A percentile compares a stretch with the other conserved stretches of the same genome.
Evolutionary conservation across 768 basidiomycete genomes (phyloP).

Genomic region (Hemileccinum impolitum): DNA sequence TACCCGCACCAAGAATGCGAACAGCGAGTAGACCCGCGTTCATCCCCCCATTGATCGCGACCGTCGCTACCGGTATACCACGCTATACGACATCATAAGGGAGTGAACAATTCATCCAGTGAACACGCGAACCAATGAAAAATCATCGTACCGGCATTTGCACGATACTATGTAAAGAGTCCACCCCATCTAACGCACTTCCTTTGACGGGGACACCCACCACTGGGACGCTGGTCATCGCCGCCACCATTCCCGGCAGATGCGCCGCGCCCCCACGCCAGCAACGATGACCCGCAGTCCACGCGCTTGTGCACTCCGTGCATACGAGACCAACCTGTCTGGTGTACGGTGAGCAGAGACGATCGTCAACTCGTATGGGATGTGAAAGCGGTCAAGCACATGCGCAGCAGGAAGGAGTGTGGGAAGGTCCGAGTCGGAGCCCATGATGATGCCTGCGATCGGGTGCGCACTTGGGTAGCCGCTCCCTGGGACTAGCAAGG

Average conservation of each 20-base stretch:
- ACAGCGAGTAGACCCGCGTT: conserved; percentile 93
- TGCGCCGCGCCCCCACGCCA: conserved; percentile 98
- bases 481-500: conserved; percentile 38
- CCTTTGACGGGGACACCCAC: conserved; percentile 97
- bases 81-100: conserved; percentile 47
- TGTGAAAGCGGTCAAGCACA: conserved; percentile 76
- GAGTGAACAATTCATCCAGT: conserved; percentile 1
- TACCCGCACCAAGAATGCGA: conserved; percentile 76
- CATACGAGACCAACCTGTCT: conserved; percentile 77
- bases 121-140: neutral
- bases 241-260: conserved; percentile 97
- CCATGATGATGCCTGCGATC: conserved; percentile 95
- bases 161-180: conserved; percentile 95
- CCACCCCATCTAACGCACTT: conserved; percentile 89
- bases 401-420: conserved; percentile 86
- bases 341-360: conserved; percentile 97
- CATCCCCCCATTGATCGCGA: conserved; percentile 92
- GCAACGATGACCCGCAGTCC: conserved; percentile 81
- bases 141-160: conserved; percentile 88
- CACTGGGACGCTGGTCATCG: conserved; percentile 88
- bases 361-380: conserved; percentile 93
- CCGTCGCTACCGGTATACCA: conserved; percentile 95
- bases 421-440: conserved; percentile 98
- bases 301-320: conserved; percentile 64
- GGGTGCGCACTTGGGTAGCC: conserved; percentile 66